Conservation (phyloP, 495 filamentous ascomycete genomes). For the Aspergillus ostianus region DNA sequence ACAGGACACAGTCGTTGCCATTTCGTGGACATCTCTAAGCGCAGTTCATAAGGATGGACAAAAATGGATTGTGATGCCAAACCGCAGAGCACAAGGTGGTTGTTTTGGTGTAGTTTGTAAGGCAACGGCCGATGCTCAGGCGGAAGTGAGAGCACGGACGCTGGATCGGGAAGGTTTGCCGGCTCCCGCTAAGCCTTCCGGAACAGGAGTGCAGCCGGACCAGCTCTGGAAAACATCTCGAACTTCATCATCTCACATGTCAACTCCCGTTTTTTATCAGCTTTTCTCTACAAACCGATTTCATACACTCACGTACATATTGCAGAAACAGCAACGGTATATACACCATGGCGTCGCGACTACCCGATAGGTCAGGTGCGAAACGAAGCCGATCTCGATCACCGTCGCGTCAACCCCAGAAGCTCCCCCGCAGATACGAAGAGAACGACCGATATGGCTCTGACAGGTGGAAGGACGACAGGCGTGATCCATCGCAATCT, state of each 20-base stretch:
- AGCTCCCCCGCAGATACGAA: constrained; percentile 34
- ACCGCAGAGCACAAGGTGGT: neutral
- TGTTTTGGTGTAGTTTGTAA: neutral
- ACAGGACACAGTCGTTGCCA: constrained; percentile 38
- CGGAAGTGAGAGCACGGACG: neutral
- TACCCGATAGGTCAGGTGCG: constrained; percentile 30
- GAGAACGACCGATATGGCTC: constrained; percentile 30
- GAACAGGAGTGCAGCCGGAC: neutral
- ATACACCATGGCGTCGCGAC: constrained; percentile 33
- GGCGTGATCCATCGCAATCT: constrained; percentile 21
- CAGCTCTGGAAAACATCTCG: neutral
- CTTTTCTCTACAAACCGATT: neutral
- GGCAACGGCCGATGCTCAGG: neutral
- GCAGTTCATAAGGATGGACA: neutral
- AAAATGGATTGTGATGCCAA: neutral
- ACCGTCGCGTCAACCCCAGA: constrained; percentile 42
- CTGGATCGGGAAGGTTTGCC: constrained; percentile 22
- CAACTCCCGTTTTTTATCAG: neutral
- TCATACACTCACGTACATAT: no score
- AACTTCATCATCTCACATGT: neutral
- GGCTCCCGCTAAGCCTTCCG: constrained; percentile 30
- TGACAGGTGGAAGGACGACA: constrained; percentile 26
- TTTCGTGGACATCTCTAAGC: constrained; percentile 31
- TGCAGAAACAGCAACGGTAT: neutral
- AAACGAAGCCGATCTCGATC: constrained; percentile 46